Evolutionary conservation across 2,329 filamentous ascomycete species (phyloP).

Genomic region (Aspergillus versicolor): DNA sequence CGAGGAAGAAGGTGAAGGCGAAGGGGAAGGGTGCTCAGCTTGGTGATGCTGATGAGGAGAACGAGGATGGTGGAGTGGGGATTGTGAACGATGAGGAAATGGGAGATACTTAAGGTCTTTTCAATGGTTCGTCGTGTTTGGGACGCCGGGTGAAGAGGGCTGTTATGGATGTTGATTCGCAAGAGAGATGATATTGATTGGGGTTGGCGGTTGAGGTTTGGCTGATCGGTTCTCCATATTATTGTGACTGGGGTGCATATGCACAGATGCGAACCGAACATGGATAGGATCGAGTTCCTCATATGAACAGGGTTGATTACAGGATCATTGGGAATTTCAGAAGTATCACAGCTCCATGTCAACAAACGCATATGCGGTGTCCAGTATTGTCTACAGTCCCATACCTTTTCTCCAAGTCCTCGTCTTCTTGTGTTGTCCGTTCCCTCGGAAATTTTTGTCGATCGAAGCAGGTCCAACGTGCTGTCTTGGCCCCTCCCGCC

Average conservation of each 20-base stretch:
- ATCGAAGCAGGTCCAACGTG: background rate
- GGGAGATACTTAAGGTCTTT: background rate
- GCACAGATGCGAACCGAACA: background rate
- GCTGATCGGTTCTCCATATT: too few relatives aligned
- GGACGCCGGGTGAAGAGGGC: background rate
- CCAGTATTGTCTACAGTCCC: background rate
- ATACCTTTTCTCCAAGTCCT: background rate
- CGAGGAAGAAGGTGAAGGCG: background rate
- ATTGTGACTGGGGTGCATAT: background rate
- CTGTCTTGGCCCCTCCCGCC: background rate
- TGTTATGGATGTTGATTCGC: background rate
- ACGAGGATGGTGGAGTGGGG: background rate
- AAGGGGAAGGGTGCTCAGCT: background rate
- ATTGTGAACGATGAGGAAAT: background rate
- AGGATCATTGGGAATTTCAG: background rate
- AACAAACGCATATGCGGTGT: background rate
- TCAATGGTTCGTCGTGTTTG: background rate
- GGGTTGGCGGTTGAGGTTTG: background rate
- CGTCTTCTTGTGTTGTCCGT: background rate
- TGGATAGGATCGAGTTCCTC: background rate
- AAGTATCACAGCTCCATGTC: background rate
- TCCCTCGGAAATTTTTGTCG: too few relatives aligned
- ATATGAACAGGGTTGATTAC: background rate
- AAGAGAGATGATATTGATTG: background rate
- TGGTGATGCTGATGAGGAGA: background rate